phyloP scores from a whole-genome alignment of 2,329 filamentous ascomycete genomes.

The Venturiaceae sp. region DNA sequence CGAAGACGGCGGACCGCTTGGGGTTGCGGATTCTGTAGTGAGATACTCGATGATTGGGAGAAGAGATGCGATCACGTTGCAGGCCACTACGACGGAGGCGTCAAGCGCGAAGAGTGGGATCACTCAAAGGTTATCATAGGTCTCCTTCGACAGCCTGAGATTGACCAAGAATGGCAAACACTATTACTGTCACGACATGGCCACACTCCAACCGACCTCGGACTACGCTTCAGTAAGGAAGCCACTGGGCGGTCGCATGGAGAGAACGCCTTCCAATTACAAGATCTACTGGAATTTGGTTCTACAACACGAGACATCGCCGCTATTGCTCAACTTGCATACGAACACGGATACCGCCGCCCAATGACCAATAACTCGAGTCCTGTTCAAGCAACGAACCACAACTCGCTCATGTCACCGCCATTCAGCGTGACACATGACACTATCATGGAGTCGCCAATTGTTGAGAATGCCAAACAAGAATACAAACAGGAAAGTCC shows the following conservation, averaged over 20 bases:
- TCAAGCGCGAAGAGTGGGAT: conserved; percentile 57
- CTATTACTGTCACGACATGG: conserved; percentile 44
- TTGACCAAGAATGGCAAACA: conserved; percentile 52
- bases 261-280: conserved; percentile 6
- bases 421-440: conserved; percentile 7
- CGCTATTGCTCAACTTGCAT: conserved; percentile 7
- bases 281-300: conserved; percentile 10
- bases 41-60: conserved; percentile 52
- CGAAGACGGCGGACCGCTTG: conserved; percentile 47
- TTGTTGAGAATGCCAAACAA: neutral
- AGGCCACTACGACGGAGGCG: conserved; percentile 54
- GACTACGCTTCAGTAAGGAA: conserved; percentile 40
- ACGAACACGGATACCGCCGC: conserved; percentile 7
- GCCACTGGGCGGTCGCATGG: conserved; percentile 17
- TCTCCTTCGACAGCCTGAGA: conserved; percentile 54
- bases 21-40: conserved; percentile 60
- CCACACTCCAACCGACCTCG: conserved; percentile 35
- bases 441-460: conserved; percentile 6
- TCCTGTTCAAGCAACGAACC: neutral
- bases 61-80: conserved; percentile 60
- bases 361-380: neutral
- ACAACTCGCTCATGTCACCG: neutral
- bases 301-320: conserved; percentile 1
- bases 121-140: conserved; percentile 60
- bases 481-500: neutral